phyloP scores from a whole-genome alignment of 495 filamentous ascomycete species.

The Chaetomidium leptoderma region DNA sequence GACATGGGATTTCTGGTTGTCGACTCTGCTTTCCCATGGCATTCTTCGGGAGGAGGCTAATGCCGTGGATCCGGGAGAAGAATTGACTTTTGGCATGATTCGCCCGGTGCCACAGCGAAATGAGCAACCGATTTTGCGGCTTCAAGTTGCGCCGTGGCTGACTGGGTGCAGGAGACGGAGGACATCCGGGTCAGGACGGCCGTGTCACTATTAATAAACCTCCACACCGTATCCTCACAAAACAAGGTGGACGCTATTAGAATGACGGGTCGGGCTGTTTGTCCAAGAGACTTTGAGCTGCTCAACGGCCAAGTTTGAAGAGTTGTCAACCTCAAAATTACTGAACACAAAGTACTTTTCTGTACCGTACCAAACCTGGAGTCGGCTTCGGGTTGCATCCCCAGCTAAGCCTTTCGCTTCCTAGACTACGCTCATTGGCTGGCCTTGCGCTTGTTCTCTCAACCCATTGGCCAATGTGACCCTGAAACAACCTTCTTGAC shows the following conservation, averaged over 20 bases:
- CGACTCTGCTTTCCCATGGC: neutral
- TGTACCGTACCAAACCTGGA: too few species aligned
- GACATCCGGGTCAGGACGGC: neutral
- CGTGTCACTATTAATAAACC: neutral
- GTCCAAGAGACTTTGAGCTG: too few species aligned
- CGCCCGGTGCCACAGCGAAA: neutral
- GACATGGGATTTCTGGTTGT: neutral
- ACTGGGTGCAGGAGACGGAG: neutral
- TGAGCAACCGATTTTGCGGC: neutral
- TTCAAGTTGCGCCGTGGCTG: conserved; percentile 2
- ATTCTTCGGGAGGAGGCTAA: too few species aligned
- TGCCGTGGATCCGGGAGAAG: neutral
- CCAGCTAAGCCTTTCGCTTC: conserved; percentile 13
- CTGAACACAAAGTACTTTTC: too few species aligned
- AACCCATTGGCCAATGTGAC: conserved; percentile 12
- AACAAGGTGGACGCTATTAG: too few species aligned
- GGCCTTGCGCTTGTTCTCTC: neutral
- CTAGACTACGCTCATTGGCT: neutral
- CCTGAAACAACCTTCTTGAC: neutral
- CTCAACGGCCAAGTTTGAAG: too few species aligned
- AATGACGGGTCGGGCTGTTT: too few species aligned
- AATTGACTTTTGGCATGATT: neutral
- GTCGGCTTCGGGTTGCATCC: conserved; percentile 18
- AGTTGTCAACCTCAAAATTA: too few species aligned
- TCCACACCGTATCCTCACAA: too few species aligned